A percentile compares a stretch with the other conserved stretches of the same genome.
Conservation (phyloP, 352 stramenopile genomes). For the Pythium vanterpoolii region DNA sequence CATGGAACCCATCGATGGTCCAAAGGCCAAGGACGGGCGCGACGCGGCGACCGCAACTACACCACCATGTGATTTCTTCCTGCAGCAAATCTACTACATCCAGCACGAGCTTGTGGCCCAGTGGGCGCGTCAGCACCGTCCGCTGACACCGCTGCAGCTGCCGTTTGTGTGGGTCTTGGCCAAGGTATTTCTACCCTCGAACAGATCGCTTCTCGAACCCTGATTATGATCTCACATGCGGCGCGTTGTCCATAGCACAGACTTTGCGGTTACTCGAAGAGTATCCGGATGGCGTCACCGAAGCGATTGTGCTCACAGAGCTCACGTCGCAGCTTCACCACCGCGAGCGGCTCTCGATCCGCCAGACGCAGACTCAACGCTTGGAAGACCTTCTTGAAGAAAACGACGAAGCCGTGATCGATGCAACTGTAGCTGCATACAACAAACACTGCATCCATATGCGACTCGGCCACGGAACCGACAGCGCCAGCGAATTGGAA, state of each 20-base stretch:
- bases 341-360: conserved; percentile 21
- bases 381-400: conserved; percentile 35
- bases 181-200: conserved; percentile 22
- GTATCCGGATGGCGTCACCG: conserved; percentile 67
- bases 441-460: conserved; percentile 40
- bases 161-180: conserved; percentile 61
- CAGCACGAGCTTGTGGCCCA: conserved; percentile 38
- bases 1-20: conserved; percentile 64
- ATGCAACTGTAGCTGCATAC: conserved; percentile 30
- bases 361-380: conserved; percentile 3
- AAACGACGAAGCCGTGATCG: conserved; percentile 38
- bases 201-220: not conserved
- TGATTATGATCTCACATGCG: not conserved
- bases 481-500: conserved; percentile 19
- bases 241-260: conserved; percentile 18
- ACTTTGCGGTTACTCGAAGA: conserved; percentile 51
- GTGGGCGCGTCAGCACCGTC: conserved; percentile 34
- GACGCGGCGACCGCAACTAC: not conserved
- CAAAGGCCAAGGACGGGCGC: conserved; percentile 41
- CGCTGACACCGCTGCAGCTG: conserved; percentile 18
- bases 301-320: conserved; percentile 61
- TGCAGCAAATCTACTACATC: conserved; percentile 39
- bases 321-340: conserved; percentile 42
- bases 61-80: conserved; percentile 34
- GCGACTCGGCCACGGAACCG: conserved; percentile 21